Evolutionary conservation across 495 filamentous ascomycete genomes (phyloP).

Genomic region (Podospora sp.): DNA sequence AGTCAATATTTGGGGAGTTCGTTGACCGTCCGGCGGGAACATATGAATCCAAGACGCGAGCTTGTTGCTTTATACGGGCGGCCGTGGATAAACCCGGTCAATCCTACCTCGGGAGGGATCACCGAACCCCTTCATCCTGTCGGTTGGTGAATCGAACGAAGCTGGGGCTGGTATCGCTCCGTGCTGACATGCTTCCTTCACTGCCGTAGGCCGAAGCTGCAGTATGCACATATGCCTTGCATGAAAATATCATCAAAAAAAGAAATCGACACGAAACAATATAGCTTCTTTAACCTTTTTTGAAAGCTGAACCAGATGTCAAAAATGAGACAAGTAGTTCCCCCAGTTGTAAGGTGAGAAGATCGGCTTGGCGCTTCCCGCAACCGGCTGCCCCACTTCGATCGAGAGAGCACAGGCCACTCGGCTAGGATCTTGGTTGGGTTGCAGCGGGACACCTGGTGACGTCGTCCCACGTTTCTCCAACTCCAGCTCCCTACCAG

Average conservation of each 20-base stretch:
- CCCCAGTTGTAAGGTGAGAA: too few relatives aligned
- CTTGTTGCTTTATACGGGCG: not conserved
- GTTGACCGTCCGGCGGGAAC: not conserved
- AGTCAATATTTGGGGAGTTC: not conserved
- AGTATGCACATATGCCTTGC: not conserved
- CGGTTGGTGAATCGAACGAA: not conserved
- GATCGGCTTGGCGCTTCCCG: not conserved
- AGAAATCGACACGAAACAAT: not conserved
- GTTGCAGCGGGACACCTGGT: constrained; percentile 10
- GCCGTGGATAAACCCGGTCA: not conserved
- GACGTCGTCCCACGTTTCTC: constrained; percentile 3
- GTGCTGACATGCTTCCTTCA: not conserved
- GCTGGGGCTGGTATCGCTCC: not conserved
- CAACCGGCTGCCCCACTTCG: not conserved
- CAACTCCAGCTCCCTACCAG: not conserved
- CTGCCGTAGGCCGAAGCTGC: not conserved
- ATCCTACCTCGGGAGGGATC: not conserved
- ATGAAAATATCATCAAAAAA: too few relatives aligned
- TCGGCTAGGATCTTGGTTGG: constrained; percentile 9
- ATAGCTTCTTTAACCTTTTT: too few relatives aligned
- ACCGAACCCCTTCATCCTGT: not conserved
- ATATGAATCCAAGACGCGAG: not conserved
- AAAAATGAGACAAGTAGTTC: not conserved
- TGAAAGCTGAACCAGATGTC: not conserved
- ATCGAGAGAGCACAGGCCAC: constrained; percentile 11